Evolutionary conservation across 345 rosid genomes (phyloP), one percentile per base, ranked within the genome.

Genomic region (Erysimum cheiranthoides): DNA sequence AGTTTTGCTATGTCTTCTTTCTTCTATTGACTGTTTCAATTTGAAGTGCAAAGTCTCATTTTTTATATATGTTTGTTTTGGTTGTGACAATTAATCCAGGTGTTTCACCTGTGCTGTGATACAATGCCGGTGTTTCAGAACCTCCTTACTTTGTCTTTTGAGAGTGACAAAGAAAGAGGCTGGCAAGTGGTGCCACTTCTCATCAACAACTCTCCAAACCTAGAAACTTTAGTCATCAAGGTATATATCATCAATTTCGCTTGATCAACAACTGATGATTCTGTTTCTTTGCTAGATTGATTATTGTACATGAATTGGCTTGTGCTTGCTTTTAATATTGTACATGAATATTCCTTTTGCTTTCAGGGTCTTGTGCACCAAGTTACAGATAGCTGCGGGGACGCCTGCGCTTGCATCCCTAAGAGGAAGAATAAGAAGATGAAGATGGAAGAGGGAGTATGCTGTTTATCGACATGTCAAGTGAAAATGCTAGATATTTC

Each of bases 171-270:
- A 72, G 69, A 45, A 34, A 59, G 2, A 59, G 75, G 59, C 4
- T 71, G 74, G 74, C 66, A 60, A 71, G 75, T 47, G 59, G 5
- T 60, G 67, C 67, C 67, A 34, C 70, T 73, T 17, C 27, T 73
- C 27, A 34, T 73, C 62, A 62, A 30, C 4, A 62, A 62, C 70
- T 73, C 70, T 52, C 76, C 62, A 2, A 62, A 39, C 6, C 43
- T 73, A 30, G 43, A 73, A 73, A 62, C 53, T 52, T 28, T 73
- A 73, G 70, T 8, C 61, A 62, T 73, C 34, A 28, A 73, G 68
- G 68, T 72, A 21, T 21, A 1, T 0, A 50, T 46, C 42, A 38
- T 11, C 25, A 36, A 16, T 13, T 27, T 68, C n/a, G 9, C 25
- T 68, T n/a, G 5, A n/a, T n/a, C n/a, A n/a, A n/a, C n/a, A n/a